Conservation (phyloP, 768 basidiomycete species). For the Rhizopogon sp. region DNA sequence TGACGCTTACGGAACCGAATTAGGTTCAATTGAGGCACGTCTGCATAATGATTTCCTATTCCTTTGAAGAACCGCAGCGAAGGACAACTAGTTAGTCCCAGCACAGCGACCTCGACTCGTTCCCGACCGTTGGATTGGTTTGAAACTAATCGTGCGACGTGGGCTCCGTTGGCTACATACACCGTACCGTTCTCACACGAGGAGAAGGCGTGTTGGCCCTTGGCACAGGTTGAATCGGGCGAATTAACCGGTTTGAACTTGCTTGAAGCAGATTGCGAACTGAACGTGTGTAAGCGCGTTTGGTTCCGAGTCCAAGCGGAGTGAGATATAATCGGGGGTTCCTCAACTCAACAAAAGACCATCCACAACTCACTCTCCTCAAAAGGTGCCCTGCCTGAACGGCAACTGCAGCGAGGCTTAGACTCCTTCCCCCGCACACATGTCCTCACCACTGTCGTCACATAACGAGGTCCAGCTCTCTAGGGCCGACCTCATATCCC, state of each 20-base stretch:
- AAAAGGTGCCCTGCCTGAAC: not conserved
- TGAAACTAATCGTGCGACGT: not conserved
- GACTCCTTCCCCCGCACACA: not conserved
- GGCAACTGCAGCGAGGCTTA: not conserved
- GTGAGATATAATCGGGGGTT: not conserved
- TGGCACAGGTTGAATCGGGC: not conserved
- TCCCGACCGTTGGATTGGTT: not conserved
- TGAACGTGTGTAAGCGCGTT: not conserved
- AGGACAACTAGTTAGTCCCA: not conserved
- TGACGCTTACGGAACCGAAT: not conserved
- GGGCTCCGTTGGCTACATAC: not conserved
- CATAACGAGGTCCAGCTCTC: slow-evolving; percentile 33
- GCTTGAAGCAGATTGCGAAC: too few species aligned
- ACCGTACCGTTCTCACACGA: not conserved
- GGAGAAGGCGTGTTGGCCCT: not conserved
- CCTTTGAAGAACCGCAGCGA: not conserved
- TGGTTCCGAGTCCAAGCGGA: not conserved
- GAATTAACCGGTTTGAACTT: not conserved
- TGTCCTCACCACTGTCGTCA: slow-evolving; percentile 9
- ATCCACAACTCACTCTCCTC: not conserved
- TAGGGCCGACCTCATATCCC: slow-evolving; percentile 30
- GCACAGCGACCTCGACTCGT: not conserved
- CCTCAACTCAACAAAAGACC: not conserved
- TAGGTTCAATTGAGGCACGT: not conserved
- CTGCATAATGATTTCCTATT: not conserved